Conservation (phyloP, 2,329 filamentous ascomycete genomes). For the Phoma sp. region DNA sequence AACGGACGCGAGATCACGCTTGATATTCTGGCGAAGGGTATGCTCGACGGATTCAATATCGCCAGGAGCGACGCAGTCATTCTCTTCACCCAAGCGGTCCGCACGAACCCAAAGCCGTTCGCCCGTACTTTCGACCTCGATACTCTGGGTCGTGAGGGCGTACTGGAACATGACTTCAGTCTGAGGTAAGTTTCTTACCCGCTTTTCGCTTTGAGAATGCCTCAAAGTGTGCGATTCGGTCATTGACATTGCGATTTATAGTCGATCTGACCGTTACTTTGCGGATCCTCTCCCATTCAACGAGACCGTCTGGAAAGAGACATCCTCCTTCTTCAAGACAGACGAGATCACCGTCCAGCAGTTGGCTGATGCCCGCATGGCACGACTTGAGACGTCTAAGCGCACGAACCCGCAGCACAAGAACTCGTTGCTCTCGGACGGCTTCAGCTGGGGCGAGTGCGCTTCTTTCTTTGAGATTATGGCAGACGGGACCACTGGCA, state of each 20-base stretch:
- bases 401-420: constrained; percentile 14
- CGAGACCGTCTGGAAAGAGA: constrained; percentile 13
- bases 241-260: neutral
- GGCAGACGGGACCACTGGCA: constrained; percentile 12
- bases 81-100: constrained; percentile 11
- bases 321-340: constrained; percentile 9
- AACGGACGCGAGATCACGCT: constrained; percentile 8
- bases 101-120: constrained; percentile 8
- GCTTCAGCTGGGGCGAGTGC: constrained; percentile 16
- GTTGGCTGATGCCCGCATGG: neutral
- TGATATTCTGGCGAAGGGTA: constrained; percentile 10
- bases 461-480: constrained; percentile 16
- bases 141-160: constrained; percentile 9
- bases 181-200: neutral
- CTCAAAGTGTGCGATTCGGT: neutral
- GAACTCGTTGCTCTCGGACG: constrained; percentile 2
- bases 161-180: constrained; percentile 13
- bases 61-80: constrained; percentile 14
- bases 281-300: constrained; percentile 14
- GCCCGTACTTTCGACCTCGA: constrained; percentile 12
- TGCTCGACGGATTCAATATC: constrained; percentile 16
- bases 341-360: constrained; percentile 10
- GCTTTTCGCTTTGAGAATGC: neutral
- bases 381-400: constrained; percentile 9
- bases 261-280: constrained; percentile 13